Percentiles rank a stretch among this genome's conserved stretches.
Evolutionary conservation across 495 filamentous ascomycete species (phyloP).

Genomic region (Penicillium crystallinum): DNA sequence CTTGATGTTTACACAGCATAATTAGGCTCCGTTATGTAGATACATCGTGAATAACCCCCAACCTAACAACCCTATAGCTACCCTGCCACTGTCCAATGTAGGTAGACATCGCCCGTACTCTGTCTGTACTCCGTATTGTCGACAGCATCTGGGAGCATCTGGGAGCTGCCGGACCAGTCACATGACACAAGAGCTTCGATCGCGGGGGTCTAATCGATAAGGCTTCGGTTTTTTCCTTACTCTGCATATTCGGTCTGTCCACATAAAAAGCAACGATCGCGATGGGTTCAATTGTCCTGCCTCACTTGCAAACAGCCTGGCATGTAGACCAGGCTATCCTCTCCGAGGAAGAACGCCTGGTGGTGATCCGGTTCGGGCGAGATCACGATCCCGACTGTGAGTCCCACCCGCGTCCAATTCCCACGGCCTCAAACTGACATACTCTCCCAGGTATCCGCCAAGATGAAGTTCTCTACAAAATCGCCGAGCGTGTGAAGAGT

Average conservation of each 20-base stretch:
- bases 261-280: conserved; percentile 8
- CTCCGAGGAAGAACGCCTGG: conserved; percentile 88
- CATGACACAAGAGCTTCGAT: conserved; percentile 13
- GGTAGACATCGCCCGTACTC: no score
- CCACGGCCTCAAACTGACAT: conserved; percentile 13
- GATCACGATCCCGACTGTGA: conserved; percentile 64
- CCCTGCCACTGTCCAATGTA: no score
- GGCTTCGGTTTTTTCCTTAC: conserved; percentile 9
- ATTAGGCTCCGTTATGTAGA: no score
- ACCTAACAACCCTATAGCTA: no score
- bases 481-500: conserved; percentile 44
- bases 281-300: conserved; percentile 91
- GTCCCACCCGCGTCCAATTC: not conserved
- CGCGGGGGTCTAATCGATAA: conserved; percentile 24
- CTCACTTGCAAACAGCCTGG: conserved; percentile 90
- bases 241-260: not conserved
- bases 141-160: not conserved
- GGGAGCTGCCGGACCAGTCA: conserved; percentile 8
- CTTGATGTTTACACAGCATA: no score
- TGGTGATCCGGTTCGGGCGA: conserved; percentile 90
- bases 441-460: conserved; percentile 65
- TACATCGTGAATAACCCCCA: no score
- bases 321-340: conserved; percentile 94
- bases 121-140: no score
- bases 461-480: conserved; percentile 87